A percentile compares a stretch with the other conserved stretches of the same genome.
Evolutionary conservation across 805 yeast species (phyloP).

Genomic region (Wickerhamiella domercqiae): DNA sequence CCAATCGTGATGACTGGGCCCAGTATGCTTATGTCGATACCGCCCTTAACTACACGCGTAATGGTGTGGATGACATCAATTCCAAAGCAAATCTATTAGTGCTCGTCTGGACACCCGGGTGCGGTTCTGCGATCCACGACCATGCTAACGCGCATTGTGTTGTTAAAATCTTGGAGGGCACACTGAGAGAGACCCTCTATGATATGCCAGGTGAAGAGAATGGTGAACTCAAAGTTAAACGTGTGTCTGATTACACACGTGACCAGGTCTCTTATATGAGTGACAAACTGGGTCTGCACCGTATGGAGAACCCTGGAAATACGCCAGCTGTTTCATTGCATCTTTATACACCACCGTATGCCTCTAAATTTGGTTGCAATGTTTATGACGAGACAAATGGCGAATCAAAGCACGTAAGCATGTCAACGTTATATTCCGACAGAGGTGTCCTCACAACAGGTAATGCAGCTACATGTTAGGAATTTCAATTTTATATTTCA

Average conservation of each 20-base stretch:
- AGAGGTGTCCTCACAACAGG: constrained; percentile 28
- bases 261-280: constrained; percentile 46
- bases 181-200: constrained; percentile 41
- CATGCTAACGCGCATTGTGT: constrained; percentile 67
- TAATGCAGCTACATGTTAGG: constrained; percentile 4
- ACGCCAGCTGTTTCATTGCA: constrained; percentile 47
- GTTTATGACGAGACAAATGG: constrained; percentile 35
- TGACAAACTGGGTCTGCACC: constrained; percentile 52
- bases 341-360: constrained; percentile 65
- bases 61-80: constrained; percentile 63
- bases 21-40: constrained; percentile 41
- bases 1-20: constrained; percentile 41
- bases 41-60: constrained; percentile 40
- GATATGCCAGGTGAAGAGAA: constrained; percentile 28
- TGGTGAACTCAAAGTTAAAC: constrained; percentile 18
- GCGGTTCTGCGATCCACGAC: constrained; percentile 51
- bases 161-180: constrained; percentile 52
- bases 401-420: constrained; percentile 37
- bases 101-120: constrained; percentile 57
- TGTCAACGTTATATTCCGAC: constrained; percentile 48
- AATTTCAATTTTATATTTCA: background rate
- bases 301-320: constrained; percentile 36
- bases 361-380: constrained; percentile 34
- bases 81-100: constrained; percentile 52
- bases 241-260: constrained; percentile 19